Base-by-base conservation (phyloP, 257 asterid species). In the Lavandula angustifolia region DNA sequence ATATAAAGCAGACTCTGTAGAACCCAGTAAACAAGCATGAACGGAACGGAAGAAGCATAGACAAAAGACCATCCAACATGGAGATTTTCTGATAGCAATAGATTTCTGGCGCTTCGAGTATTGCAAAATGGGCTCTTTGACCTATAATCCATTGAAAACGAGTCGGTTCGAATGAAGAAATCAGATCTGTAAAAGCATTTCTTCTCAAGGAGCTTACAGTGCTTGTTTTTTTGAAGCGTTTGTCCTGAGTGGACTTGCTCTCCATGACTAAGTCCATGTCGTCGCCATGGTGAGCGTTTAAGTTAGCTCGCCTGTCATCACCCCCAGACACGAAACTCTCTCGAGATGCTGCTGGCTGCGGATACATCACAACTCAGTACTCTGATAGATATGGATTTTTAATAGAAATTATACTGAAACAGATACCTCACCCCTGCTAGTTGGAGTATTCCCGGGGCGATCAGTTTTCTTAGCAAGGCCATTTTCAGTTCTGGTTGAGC, bases 121-220 rank as follows among this genome's bases (percentile, higher is more conserved):
- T 76, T 92, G 99, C 75, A 75, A 67, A 69, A 92, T 84, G 11
- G 99, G 95, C 68, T 92, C 95, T 72, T 85, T 85, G 41, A 85
- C 97, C 99, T 89, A 80, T 59, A 49, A 41, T n/a, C 50, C 4
- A 54, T 3, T 1, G 12, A 66, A 22, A 66, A 49, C 9, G 8
- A 9, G 14, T 11, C 2, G 40, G 16, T 55, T 10, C 55, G 10
- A 27, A 4, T 12, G 3, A 7, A 17, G 5, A 10, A 14, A 47
- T 11, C 9, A 18, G 29, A 3, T 55, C 27, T 22, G 27, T 22
- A 0, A 22, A 22, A 22, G 27, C 27, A 22, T 22, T 22, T 22
- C 27, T n/a, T n/a, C n/a, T n/a, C 3, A 33, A 51, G 47, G 55
- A 71, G 40, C 78, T 62, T 92, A 89, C 97, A 82, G 73, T 84